These are phyloP conservation scores for Diaporthe aspalathi DNA, from an alignment of 2,329 filamentous ascomycete species.

Conservation along the genomic window DNA sequence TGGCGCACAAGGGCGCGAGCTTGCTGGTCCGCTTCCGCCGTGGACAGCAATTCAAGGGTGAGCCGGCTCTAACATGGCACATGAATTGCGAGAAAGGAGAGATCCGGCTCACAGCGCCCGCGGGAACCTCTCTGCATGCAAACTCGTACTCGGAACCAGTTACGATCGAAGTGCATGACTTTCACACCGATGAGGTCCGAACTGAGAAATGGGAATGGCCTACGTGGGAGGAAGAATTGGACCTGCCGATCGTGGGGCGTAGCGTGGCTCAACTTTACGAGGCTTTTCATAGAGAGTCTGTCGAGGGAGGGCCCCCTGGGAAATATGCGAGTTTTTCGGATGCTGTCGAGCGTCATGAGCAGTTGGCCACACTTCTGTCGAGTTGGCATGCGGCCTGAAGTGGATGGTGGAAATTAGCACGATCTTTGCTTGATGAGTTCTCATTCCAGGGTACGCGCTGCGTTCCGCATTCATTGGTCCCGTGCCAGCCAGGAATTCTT, in stretches of 20 bases:
- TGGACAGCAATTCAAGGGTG: slow-evolving; percentile 58
- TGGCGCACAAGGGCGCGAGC: slow-evolving; percentile 49
- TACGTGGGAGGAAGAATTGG: slow-evolving; percentile 56
- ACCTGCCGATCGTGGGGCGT: slow-evolving; percentile 55
- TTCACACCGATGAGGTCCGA: slow-evolving; percentile 57
- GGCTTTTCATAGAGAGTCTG: slow-evolving; percentile 50
- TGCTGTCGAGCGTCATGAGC: slow-evolving; percentile 34
- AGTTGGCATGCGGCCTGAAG: slow-evolving; percentile 14
- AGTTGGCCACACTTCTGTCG: slow-evolving; percentile 24
- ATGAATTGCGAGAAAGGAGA: slow-evolving; percentile 62
- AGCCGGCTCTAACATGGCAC: slow-evolving; percentile 57
- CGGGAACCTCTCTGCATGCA: slow-evolving; percentile 47
- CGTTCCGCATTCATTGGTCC: not conserved
- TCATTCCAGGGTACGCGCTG: not conserved
- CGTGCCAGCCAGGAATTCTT: not conserved
- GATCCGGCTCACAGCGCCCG: slow-evolving; percentile 50
- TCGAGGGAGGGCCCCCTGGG: slow-evolving; percentile 9
- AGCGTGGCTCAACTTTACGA: slow-evolving; percentile 69
- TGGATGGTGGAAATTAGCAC: not conserved
- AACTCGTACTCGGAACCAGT: slow-evolving; percentile 52
- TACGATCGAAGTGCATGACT: slow-evolving; percentile 63
- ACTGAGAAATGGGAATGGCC: slow-evolving; percentile 57
- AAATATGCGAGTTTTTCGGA: slow-evolving; percentile 30
- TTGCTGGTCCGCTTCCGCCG: slow-evolving; percentile 55
- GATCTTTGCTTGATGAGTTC: not conserved